Conservation (phyloP, 306 rosid species). For the Trifolium dubium region DNA sequence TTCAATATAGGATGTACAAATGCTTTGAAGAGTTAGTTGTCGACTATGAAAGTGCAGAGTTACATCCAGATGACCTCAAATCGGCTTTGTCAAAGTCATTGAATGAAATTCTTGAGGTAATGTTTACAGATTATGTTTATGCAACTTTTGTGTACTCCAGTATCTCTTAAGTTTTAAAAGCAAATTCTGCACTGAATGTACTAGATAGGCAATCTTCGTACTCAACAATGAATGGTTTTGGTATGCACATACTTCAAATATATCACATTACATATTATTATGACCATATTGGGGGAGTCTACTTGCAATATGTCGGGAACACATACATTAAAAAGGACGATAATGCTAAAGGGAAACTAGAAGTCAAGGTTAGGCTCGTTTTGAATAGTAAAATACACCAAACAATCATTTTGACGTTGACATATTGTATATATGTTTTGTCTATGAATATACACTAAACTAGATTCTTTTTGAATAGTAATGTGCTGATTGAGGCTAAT, state of each 20-base stretch:
- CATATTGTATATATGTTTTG: not conserved
- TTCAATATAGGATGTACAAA: constrained; percentile 57
- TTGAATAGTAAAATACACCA: not conserved
- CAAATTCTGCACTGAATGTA: no score
- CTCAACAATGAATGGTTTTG: no score
- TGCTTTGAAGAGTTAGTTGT: constrained; percentile 61
- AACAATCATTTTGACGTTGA: not conserved
- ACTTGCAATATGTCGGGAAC: no score
- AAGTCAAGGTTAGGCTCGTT: constrained; percentile 65
- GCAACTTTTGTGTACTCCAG: no score
- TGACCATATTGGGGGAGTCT: no score
- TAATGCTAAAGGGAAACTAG: constrained; percentile 70
- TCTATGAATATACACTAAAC: not conserved
- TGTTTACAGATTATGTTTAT: constrained; percentile 32
- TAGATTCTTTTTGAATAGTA: no score
- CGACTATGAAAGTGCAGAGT: constrained; percentile 62
- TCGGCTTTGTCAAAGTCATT: constrained; percentile 71
- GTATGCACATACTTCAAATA: no score
- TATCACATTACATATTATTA: no score
- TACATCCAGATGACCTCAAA: constrained; percentile 80
- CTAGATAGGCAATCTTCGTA: no score
- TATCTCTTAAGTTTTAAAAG: no score
- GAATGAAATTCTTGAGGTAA: constrained; percentile 76
- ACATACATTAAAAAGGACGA: constrained; percentile 57
- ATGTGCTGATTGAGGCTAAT: not conserved